A percentile compares a stretch with the other conserved stretches of the same genome.
phyloP scores from a whole-genome alignment of 768 basidiomycete genomes.

The Leccinum broughii region DNA sequence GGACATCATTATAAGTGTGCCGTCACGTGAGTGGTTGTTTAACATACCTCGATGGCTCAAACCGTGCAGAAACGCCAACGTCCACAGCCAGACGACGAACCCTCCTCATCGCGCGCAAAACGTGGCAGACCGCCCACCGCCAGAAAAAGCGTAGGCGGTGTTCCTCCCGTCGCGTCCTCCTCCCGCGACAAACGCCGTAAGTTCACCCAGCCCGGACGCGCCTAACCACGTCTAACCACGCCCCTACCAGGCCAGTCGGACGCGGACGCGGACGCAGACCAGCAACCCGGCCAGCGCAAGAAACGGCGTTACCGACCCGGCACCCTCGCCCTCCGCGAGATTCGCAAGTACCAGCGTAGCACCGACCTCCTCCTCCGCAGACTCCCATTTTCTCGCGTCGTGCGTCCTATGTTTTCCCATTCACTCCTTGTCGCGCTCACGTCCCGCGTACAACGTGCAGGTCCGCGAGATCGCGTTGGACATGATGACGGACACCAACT shows the following conservation, averaged over 20 bases:
- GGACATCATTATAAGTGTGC: too few relatives aligned
- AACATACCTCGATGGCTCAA: conserved; percentile 56
- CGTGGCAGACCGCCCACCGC: conserved; percentile 62
- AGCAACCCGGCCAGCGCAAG: conserved; percentile 37
- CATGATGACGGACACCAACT: conserved; percentile 77
- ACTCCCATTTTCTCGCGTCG: conserved; percentile 90
- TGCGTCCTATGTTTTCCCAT: conserved; percentile 42
- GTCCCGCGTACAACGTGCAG: conserved; percentile 41
- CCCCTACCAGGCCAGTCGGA: conserved; percentile 20
- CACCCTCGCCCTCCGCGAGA: conserved; percentile 87
- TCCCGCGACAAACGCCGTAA: conserved; percentile 23
- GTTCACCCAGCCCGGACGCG: neutral
- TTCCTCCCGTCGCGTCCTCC: conserved; percentile 30
- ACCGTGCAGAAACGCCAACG: conserved; percentile 56
- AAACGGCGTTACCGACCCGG: conserved; percentile 84
- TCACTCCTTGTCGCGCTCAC: conserved; percentile 2
- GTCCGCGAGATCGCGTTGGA: conserved; percentile 94
- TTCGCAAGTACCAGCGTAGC: conserved; percentile 91
- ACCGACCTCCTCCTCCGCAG: conserved; percentile 87
- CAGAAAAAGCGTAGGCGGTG: conserved; percentile 81
- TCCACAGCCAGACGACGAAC: conserved; percentile 24
- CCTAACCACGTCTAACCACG: neutral
- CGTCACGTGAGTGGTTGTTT: neutral
- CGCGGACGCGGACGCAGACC: conserved; percentile 20
- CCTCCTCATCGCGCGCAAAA: conserved; percentile 40